Conservation (phyloP, 2,329 filamentous ascomycete species). For the Beauveria asiatica region DNA sequence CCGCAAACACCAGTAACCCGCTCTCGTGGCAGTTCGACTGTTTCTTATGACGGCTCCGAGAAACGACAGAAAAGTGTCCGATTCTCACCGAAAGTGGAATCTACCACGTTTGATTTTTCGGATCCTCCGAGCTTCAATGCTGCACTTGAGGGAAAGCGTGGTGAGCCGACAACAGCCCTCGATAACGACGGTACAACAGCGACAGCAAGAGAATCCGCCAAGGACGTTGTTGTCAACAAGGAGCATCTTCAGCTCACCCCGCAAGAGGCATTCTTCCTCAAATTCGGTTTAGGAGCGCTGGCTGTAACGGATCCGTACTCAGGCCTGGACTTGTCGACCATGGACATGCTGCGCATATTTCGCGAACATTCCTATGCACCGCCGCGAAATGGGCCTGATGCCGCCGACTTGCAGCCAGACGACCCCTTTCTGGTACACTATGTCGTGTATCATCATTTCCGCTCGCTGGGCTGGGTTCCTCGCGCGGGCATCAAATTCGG, state of each 20-base stretch:
- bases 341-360: conserved; percentile 57
- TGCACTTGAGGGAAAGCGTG: conserved; percentile 6
- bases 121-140: conserved; percentile 44
- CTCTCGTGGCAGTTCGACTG: conserved; percentile 3
- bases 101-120: conserved; percentile 47
- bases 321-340: conserved; percentile 37
- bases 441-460: conserved; percentile 89
- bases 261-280: conserved; percentile 87
- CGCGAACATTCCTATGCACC: conserved; percentile 64
- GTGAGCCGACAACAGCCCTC: conserved; percentile 16
- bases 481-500: conserved; percentile 91
- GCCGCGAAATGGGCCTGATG: conserved; percentile 32
- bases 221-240: conserved; percentile 34
- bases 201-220: neutral
- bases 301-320: conserved; percentile 46
- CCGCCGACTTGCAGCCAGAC: conserved; percentile 53
- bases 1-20: conserved; percentile 1
- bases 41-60: conserved; percentile 5
- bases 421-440: conserved; percentile 83
- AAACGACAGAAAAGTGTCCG: conserved; percentile 57
- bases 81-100: conserved; percentile 60
- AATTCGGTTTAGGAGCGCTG: conserved; percentile 70
- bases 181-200: conserved; percentile 10
- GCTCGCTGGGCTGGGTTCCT: conserved; percentile 89
- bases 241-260: conserved; percentile 89